phyloP scores from a whole-genome alignment of 352 stramenopile genomes.

The Globisporangium megalacanthum region DNA sequence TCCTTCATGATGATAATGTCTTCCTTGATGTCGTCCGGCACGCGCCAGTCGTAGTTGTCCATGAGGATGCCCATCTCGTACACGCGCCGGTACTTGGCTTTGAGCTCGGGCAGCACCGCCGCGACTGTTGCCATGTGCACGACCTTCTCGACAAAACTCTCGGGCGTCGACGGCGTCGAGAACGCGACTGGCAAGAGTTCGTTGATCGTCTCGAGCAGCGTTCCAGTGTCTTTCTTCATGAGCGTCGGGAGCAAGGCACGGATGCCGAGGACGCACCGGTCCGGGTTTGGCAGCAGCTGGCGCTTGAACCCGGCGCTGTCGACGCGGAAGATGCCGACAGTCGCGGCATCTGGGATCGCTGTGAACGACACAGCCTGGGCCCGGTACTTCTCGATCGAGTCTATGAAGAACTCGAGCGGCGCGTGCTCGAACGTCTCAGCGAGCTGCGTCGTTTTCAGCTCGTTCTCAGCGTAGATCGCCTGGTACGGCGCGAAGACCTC shows the following conservation, averaged over 20 bases:
- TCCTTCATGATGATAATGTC: slow-evolving; percentile 94
- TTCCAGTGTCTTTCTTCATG: slow-evolving; percentile 79
- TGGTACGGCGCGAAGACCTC: slow-evolving; percentile 87
- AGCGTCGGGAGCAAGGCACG: slow-evolving; percentile 82
- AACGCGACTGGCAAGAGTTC: slow-evolving; percentile 82
- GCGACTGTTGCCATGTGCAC: slow-evolving; percentile 82
- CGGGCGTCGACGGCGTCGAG: slow-evolving; percentile 54
- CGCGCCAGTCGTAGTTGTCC: slow-evolving; percentile 88
- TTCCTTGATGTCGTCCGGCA: slow-evolving; percentile 91
- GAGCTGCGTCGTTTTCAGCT: slow-evolving; percentile 55
- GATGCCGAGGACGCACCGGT: slow-evolving; percentile 85
- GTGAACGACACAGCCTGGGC: slow-evolving; percentile 72
- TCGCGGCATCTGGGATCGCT: slow-evolving; percentile 76
- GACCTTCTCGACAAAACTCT: slow-evolving; percentile 86
- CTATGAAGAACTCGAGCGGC: slow-evolving; percentile 72
- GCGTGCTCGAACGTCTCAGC: slow-evolving; percentile 65
- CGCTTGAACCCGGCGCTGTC: slow-evolving; percentile 87
- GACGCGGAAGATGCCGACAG: slow-evolving; percentile 91
- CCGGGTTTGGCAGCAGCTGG: slow-evolving; percentile 82
- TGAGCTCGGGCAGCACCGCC: slow-evolving; percentile 56
- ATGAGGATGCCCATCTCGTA: slow-evolving; percentile 88
- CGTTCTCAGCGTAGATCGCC: slow-evolving; percentile 84
- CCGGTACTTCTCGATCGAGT: slow-evolving; percentile 82
- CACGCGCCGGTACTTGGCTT: slow-evolving; percentile 66
- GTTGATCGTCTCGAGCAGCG: slow-evolving; percentile 79